Evolutionary conservation across 2,329 filamentous ascomycete genomes (phyloP).

Genomic region (Cordyceps cateniannulata): DNA sequence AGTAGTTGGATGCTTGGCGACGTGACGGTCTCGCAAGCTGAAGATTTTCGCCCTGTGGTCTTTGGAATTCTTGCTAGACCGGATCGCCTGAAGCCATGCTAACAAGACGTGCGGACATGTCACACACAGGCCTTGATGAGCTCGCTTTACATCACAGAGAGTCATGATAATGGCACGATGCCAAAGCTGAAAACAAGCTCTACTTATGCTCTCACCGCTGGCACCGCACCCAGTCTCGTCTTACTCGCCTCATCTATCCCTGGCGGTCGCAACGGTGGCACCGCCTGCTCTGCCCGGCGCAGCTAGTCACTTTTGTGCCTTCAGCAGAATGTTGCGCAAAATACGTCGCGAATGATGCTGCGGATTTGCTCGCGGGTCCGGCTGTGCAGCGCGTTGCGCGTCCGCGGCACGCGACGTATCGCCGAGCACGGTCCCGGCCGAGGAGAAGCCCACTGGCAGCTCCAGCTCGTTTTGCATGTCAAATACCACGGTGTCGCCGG

Average conservation of each 20-base stretch:
- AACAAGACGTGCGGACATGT: too few relatives aligned
- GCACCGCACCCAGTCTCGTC: conserved; percentile 38
- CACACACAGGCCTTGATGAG: too few relatives aligned
- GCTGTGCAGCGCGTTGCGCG: conserved; percentile 35
- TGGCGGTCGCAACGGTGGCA: conserved; percentile 44
- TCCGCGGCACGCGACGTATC: conserved; percentile 36
- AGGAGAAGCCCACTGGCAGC: conserved; percentile 45
- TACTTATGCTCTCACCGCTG: conserved; percentile 45
- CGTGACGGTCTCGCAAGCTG: too few relatives aligned
- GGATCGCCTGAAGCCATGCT: too few relatives aligned
- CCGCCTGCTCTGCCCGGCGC: conserved; percentile 44
- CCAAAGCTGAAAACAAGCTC: conserved; percentile 39
- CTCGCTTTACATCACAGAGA: too few relatives aligned
- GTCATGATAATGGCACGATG: too few relatives aligned
- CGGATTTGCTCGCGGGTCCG: conserved; percentile 41
- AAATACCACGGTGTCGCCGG: conserved; percentile 45
- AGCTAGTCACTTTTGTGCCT: conserved; percentile 38
- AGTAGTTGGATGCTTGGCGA: too few relatives aligned
- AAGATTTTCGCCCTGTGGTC: too few relatives aligned
- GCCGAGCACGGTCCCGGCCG: conserved; percentile 38
- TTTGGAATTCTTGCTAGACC: too few relatives aligned
- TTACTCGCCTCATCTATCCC: conserved; percentile 26
- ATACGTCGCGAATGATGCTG: conserved; percentile 34
- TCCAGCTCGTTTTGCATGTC: conserved; percentile 53
- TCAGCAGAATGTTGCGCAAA: conserved; percentile 34